Base-by-base conservation (phyloP, 2,329 filamentous ascomycete genomes). In the Xylogone sp. region DNA sequence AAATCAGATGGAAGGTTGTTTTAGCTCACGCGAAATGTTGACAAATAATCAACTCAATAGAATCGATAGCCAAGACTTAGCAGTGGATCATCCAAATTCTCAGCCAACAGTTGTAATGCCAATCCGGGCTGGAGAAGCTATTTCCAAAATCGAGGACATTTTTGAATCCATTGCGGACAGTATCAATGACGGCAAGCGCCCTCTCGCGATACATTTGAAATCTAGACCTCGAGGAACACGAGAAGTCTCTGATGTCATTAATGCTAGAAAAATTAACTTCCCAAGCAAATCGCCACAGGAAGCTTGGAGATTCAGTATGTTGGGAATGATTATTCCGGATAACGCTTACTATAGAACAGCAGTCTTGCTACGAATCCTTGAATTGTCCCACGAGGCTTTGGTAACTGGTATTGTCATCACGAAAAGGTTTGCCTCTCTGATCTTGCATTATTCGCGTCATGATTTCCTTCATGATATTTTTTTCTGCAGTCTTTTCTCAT, bases 361-460 rank as follows among this genome's bases (percentile, higher is more conserved):
- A 31, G 75, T 77, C 4, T 60, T 85, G 6, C 67, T 87, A 24
- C 72, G 77, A 8, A 78, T 87, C 45, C 69, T 87, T 10, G 77
- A 84, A 57, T 58, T 84, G 2, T 76, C 78, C 1, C 83, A 84
- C 54, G 76, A 82, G 59, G 81, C 83, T 2, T 68, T 87, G 1
- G 68, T 78, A 0, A 73, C 76, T 0, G 80, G 77, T 1, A 74
- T 69, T 8, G 60, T 82, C 2, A 71, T 83, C 19, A 86, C 83
- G 2, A 87, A 87, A 66, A 80, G 83, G 83, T 85, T 47, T 43
- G 67, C 21, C 42, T 21, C 19, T 9, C 13, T 18, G 19, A 43
- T 59, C 45, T 21, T 22, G 47, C 18, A 34, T 44, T 19, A 21
- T 7, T 13, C 45, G 21, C 31, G 13, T 12, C 20, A 21, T 29